Percentiles rank a stretch among this genome's conserved stretches.
Evolutionary conservation across 164 flowering plant genomes (phyloP).

Genomic region (Echeveria elegans): DNA sequence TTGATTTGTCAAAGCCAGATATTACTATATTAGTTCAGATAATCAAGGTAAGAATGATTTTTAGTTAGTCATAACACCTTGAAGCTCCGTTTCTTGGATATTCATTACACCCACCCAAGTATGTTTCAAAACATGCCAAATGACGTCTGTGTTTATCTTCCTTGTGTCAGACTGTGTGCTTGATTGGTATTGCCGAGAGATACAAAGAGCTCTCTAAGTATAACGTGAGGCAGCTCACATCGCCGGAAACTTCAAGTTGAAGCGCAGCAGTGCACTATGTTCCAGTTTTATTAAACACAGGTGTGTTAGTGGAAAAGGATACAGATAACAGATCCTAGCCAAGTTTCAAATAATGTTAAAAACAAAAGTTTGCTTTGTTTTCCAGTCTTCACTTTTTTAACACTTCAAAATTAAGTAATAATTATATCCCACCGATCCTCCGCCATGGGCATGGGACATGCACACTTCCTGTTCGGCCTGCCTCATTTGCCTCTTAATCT

Average conservation of each 20-base stretch:
- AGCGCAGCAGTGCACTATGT: background rate
- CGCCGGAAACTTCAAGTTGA: conserved; percentile 17
- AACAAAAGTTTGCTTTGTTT: too few relatives aligned
- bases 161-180: conserved; percentile 72
- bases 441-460: too few relatives aligned
- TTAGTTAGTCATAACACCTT: background rate
- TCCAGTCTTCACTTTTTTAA: too few relatives aligned
- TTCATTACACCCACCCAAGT: background rate
- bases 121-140: background rate
- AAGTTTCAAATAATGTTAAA: too few relatives aligned
- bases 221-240: conserved; percentile 86
- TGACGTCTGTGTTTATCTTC: background rate
- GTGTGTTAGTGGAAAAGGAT: background rate
- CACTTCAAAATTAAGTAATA: too few relatives aligned
- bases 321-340: too few relatives aligned
- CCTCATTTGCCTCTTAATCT: too few relatives aligned
- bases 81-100: background rate
- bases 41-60: conserved; percentile 45
- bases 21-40: conserved; percentile 74
- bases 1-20: conserved; percentile 80
- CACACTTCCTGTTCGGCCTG: too few relatives aligned
- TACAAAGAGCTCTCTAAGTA: conserved; percentile 87
- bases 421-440: too few relatives aligned
- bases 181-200: conserved; percentile 73
- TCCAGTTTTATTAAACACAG: background rate